phyloP scores from a whole-genome alignment of 2,329 filamentous ascomycete genomes.

The Fusarium concolor region DNA sequence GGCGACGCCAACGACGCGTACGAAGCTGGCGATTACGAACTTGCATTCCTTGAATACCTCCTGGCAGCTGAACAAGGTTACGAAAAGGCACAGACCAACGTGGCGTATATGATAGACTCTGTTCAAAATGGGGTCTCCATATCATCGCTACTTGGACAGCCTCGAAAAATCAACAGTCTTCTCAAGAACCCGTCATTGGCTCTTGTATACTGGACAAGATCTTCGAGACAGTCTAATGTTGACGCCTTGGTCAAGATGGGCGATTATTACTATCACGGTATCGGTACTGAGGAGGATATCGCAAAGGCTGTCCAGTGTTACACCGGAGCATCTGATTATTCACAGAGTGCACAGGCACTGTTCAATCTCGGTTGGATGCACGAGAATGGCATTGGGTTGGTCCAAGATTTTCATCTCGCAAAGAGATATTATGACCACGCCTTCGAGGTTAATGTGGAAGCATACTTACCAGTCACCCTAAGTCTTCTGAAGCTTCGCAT shows the following conservation, averaged over 20 bases:
- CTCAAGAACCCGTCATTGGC: constrained; percentile 71
- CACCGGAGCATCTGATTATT: constrained; percentile 88
- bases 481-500: constrained; percentile 86
- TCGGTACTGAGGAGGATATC: constrained; percentile 76
- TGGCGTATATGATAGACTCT: constrained; percentile 86
- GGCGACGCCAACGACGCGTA: constrained; percentile 86
- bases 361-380: constrained; percentile 99
- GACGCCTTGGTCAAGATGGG: constrained; percentile 98
- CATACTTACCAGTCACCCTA: constrained; percentile 91
- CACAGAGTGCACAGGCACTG: constrained; percentile 92
- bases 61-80: constrained; percentile 94
- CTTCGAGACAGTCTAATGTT: constrained; percentile 90
- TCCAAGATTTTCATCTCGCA: constrained; percentile 96
- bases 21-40: constrained; percentile 80
- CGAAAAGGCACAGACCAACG: constrained; percentile 88
- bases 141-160: constrained; percentile 61
- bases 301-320: constrained; percentile 96
- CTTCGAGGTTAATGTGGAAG: constrained; percentile 89
- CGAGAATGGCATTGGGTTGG: constrained; percentile 91
- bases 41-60: constrained; percentile 83
- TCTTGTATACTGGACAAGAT: constrained; percentile 94
- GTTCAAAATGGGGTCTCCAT: constrained; percentile 62
- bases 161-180: constrained; percentile 50
- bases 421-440: constrained; percentile 97
- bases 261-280: constrained; percentile 91